Evolutionary conservation across 1,139 yeast genomes (phyloP).

Genomic region (Arxiozyma slooffiae): DNA sequence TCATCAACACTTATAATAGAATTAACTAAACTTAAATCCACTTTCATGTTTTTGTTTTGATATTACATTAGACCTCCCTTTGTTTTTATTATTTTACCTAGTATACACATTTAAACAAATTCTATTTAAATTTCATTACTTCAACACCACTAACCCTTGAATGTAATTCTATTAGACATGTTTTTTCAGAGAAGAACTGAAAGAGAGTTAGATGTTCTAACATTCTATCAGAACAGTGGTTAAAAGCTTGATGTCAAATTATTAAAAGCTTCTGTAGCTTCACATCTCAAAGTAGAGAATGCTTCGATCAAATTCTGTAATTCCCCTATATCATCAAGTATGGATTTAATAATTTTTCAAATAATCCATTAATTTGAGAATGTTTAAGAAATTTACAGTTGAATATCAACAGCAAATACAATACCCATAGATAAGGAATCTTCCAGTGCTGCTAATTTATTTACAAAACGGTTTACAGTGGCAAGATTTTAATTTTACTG

Average conservation of each 20-base stretch:
- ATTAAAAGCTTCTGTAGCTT: slow-evolving; percentile 32
- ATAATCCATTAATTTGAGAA: slow-evolving; percentile 44
- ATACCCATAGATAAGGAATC: slow-evolving; percentile 38
- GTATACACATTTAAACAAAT: slow-evolving; percentile 74
- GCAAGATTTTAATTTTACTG: slow-evolving; percentile 1
- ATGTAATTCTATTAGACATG: slow-evolving; percentile 73
- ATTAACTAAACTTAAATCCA: slow-evolving; percentile 63
- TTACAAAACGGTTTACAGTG: slow-evolving; percentile 46
- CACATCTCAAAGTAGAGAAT: slow-evolving; percentile 32
- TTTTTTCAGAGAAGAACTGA: slow-evolving; percentile 63
- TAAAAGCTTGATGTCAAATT: slow-evolving; percentile 27
- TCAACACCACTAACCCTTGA: slow-evolving; percentile 98
- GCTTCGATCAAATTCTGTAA: slow-evolving; percentile 31
- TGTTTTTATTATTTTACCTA: slow-evolving; percentile 51
- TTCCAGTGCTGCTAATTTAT: slow-evolving; percentile 45
- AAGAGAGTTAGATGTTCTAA: slow-evolving; percentile 61
- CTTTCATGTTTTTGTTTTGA: slow-evolving; percentile 46
- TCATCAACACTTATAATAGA: slow-evolving; percentile 67
- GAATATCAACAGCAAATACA: slow-evolving; percentile 46
- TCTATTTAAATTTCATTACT: slow-evolving; percentile 77
- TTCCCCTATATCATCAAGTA: slow-evolving; percentile 32
- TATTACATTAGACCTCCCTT: slow-evolving; percentile 59
- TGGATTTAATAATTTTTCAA: slow-evolving; percentile 38
- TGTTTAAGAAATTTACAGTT: slow-evolving; percentile 49
- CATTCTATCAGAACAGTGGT: slow-evolving; percentile 36